Conservation (phyloP, 2,329 filamentous ascomycete species). For the Penicillium occitanis region DNA sequence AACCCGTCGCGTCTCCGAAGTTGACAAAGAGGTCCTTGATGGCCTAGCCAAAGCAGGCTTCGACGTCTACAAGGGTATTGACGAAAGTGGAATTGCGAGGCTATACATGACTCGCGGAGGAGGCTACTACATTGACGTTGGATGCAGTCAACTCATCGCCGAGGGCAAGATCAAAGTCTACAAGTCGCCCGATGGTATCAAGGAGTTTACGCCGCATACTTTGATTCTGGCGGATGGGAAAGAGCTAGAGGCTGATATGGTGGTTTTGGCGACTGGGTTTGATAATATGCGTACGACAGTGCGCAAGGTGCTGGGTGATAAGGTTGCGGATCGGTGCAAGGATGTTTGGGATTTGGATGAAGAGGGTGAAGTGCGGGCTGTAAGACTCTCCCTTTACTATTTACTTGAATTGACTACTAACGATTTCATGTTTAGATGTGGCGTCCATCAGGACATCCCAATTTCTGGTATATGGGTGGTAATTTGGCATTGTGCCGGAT, state of each 20-base stretch:
- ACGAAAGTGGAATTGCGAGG: conserved; percentile 44
- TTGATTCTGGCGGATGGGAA: conserved; percentile 55
- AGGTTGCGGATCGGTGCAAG: conserved; percentile 57
- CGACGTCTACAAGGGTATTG: conserved; percentile 40
- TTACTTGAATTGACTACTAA: not conserved
- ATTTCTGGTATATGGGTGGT: conserved; percentile 67
- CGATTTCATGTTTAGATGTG: conserved; percentile 39
- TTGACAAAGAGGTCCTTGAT: conserved; percentile 47
- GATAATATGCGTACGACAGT: conserved; percentile 67
- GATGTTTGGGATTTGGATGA: conserved; percentile 63
- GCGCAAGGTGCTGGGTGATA: conserved; percentile 61
- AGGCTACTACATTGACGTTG: conserved; percentile 62
- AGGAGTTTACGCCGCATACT: conserved; percentile 49
- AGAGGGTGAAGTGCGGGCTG: conserved; percentile 55
- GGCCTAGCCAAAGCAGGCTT: conserved; percentile 52
- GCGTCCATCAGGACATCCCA: conserved; percentile 61
- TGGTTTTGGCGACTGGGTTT: conserved; percentile 65
- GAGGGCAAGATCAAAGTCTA: conserved; percentile 63
- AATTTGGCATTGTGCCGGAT: conserved; percentile 63
- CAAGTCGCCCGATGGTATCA: conserved; percentile 56
- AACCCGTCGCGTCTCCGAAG: conserved; percentile 43
- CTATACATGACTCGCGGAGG: conserved; percentile 53
- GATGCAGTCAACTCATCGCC: conserved; percentile 54
- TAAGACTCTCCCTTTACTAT: conserved; percentile 23
- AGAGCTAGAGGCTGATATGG: conserved; percentile 60